Base-by-base conservation (phyloP, 768 basidiomycete genomes). In the Macrolepiota dolichaula region DNA sequence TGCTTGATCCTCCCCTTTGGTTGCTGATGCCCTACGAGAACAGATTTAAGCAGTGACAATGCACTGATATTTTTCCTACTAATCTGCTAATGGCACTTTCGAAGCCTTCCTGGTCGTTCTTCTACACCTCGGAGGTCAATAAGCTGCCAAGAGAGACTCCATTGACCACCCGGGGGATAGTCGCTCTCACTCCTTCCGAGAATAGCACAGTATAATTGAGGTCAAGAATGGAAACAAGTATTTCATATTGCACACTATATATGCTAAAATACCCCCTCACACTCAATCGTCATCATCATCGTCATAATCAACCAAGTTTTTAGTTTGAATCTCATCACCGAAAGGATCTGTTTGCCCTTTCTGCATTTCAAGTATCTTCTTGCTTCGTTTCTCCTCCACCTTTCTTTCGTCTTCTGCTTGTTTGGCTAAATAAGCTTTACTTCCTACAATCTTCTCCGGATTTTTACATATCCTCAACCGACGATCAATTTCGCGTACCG, bases 381-480 rank as follows among this genome's bases (percentile, higher is more conserved):
- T 83, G 47, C 72, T 81, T 59, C 92, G 78, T 71, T 91, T 94
- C 62, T 82, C 84, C 63, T 85, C 85, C 1, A 86, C 87, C 67
- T 81, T 82, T 57, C 77, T 83, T 66, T 92, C 91, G 59, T 87
- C 85, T 65, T 86, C 87, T n/a, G 79, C 84, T 65, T 85, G 86
- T 70, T 85, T 87, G 22, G 84, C 83, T 25, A 87, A 71, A 71
- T 89, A 94, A 2, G 92, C 89, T 62, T 85, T 88, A 63, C 87
- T 96, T n/a, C 94, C 95, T 12, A 87, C 85, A 4, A 96, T 88
- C 73, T 96, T 97, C 73, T 96, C 95, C 4, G 97, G 97, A 68
- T 99, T 98, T 71, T 94, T 92, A 79, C 96, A 98, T 38, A 89
- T 69, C 68, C 85, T 88, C 50, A 99, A 77, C 49, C 94, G 80